Evolutionary conservation across 75 land plant genomes (phyloP), one percentile per base, ranked within the genome.

Genomic region (Chamaecyparis obtusa): DNA sequence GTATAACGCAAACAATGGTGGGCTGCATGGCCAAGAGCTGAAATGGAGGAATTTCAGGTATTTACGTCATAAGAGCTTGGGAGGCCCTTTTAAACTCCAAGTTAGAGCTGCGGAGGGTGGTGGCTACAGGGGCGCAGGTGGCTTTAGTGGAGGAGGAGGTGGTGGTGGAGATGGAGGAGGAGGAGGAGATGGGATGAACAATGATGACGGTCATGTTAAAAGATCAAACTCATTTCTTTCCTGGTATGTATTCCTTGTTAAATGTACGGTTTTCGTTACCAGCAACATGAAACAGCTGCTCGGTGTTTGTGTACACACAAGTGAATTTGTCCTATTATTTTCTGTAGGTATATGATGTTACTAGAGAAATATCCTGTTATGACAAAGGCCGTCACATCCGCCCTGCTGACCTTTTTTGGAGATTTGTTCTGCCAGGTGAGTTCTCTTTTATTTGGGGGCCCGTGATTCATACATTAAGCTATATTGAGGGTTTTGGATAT

Each of bases 371-470:
- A 89, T 86, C 98, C 99, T 51, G 93, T 95, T 11, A 10, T 80
- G 56, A 95, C 95, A 48, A 97, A 97, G 91, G 94, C 96, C 19
- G 35, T 96, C 16, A 97, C 99, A 21, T 91, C 98, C 78, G 94
- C 95, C n/a, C 36, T 95, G 46, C 93, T 97, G 60, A 97, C 93
- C 85, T 86, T 94, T 32, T 80, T 94, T 86, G 99, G 99, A 46
- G 99, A 97, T 88, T 35, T 96, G 13, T 88, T 97, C 67, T 94
- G 97, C 85, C 99, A 97, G 99, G 99, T 95, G 87, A 27, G 57
- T 44, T 76, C 51, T 67, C 5, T 37, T 81, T 81, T 27, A 2
- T n/a, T n/a, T 0, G 33, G 24, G 46, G 24, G 46, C 44, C 14
- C 27, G 41, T 41, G 9, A n/a, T 81, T 43, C 16, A 10, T 46